phyloP scores from a whole-genome alignment of 2,329 filamentous ascomycete species.

The Pseudogymnoascus sp. region DNA sequence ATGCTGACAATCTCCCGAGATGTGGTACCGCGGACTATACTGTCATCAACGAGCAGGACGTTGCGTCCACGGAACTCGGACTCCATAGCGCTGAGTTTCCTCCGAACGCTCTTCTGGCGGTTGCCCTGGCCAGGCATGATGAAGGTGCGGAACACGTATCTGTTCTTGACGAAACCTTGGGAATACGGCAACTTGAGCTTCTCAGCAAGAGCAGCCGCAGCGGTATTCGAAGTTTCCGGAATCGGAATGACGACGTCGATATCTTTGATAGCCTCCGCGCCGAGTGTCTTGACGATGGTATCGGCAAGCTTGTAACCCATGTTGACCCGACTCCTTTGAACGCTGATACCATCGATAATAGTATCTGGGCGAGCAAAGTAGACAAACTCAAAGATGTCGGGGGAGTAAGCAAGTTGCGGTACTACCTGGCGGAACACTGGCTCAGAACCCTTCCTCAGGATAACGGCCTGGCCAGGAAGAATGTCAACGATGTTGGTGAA shows the following conservation, averaged over 20 bases:
- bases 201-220: conserved; percentile 70
- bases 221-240: conserved; percentile 75
- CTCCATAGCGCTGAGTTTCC: conserved; percentile 82
- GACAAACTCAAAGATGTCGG: conserved; percentile 82
- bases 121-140: conserved; percentile 79
- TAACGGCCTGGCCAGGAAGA: conserved; percentile 76
- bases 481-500: conserved; percentile 74
- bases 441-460: conserved; percentile 69
- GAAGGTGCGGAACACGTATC: conserved; percentile 83
- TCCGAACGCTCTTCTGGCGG: conserved; percentile 77
- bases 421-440: conserved; percentile 74
- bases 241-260: conserved; percentile 84
- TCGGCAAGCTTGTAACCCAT: conserved; percentile 81
- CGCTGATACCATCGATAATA: conserved; percentile 80
- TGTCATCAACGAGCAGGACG: conserved; percentile 82
- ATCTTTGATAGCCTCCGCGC: conserved; percentile 61
- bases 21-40: conserved; percentile 81
- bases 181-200: conserved; percentile 69
- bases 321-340: conserved; percentile 74
- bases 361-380: conserved; percentile 82
- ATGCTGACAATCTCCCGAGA: conserved; percentile 73
- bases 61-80: conserved; percentile 76
- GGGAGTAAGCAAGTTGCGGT: conserved; percentile 62
- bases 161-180: conserved; percentile 82
- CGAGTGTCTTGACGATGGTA: conserved; percentile 61